phyloP scores from a whole-genome alignment of 768 basidiomycete genomes.

The Tulasnella sp. region DNA sequence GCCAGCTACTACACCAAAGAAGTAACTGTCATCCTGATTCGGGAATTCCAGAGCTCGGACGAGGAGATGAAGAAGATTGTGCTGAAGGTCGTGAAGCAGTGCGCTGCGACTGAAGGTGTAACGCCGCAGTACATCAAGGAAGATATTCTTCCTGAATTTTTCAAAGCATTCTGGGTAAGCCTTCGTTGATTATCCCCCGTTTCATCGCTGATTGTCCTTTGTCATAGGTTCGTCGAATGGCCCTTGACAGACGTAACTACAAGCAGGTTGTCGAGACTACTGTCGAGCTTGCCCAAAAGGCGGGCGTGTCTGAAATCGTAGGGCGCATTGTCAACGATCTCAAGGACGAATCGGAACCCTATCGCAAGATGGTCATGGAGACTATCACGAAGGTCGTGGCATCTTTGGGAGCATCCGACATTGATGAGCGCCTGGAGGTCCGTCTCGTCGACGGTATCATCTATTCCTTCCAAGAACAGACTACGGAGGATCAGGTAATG shows the following conservation, averaged over 20 bases:
- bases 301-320: slow-evolving; percentile 94
- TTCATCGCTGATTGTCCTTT: not conserved
- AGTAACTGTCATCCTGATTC: slow-evolving; percentile 91
- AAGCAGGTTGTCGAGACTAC: slow-evolving; percentile 97
- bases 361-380: slow-evolving; percentile 99
- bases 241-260: slow-evolving; percentile 91
- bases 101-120: slow-evolving; percentile 96
- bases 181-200: not conserved
- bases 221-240: slow-evolving; percentile 70
- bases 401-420: slow-evolving; percentile 91
- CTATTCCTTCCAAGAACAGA: slow-evolving; percentile 99
- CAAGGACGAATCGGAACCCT: slow-evolving; percentile 84
- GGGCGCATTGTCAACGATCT: slow-evolving; percentile 81
- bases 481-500: slow-evolving; percentile 98
- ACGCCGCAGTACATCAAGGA: slow-evolving; percentile 92
- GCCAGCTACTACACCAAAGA: slow-evolving; percentile 99
- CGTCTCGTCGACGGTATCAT: slow-evolving; percentile 96
- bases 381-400: slow-evolving; percentile 96
- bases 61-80: slow-evolving; percentile 99
- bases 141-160: slow-evolving; percentile 97
- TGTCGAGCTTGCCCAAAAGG: slow-evolving; percentile 94
- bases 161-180: slow-evolving; percentile 92
- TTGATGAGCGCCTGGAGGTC: slow-evolving; percentile 92
- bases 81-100: slow-evolving; percentile 97
- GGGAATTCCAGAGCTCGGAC: slow-evolving; percentile 98